A percentile compares a stretch with the other conserved stretches of the same genome.
These are phyloP conservation scores for Colletotrichum acutatum DNA, from an alignment of 2,329 filamentous ascomycete species.

Conservation along the genomic window DNA sequence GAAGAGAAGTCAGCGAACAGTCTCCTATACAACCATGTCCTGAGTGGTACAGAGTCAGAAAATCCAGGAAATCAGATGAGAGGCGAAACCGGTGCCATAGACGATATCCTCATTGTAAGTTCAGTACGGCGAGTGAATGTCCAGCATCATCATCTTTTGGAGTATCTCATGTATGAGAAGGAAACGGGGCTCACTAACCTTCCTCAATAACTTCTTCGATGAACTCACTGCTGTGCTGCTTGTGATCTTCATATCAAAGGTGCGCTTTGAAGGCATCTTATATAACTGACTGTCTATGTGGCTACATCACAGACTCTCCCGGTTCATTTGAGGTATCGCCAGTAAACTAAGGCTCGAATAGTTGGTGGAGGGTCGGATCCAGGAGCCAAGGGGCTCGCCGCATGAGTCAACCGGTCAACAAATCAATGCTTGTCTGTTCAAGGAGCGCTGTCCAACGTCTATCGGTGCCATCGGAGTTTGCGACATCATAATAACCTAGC, in stretches of 20 bases:
- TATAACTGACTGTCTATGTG: neutral
- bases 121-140: constrained; percentile 26
- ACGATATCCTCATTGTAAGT: constrained; percentile 1
- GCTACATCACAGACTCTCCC: neutral
- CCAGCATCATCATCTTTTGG: constrained; percentile 5
- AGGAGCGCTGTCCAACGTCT: too few relatives aligned
- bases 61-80: constrained; percentile 1
- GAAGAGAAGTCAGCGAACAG: neutral
- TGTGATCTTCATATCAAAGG: too few relatives aligned
- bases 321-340: neutral
- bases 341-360: neutral
- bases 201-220: neutral
- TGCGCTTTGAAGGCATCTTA: too few relatives aligned
- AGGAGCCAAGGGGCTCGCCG: neutral
- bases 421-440: too few relatives aligned
- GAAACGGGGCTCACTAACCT: neutral
- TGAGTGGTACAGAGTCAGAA: neutral
- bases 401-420: neutral
- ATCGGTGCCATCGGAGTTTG: neutral
- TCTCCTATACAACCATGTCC: neutral
- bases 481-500: too few relatives aligned
- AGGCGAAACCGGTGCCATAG: constrained; percentile 25
- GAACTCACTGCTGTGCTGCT: neutral
- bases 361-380: neutral
- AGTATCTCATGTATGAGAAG: neutral